Evolutionary conservation across 2,329 filamentous ascomycete species (phyloP), one percentile per base, ranked within the genome.

Genomic region (Ceratocystiopsis minuta): DNA sequence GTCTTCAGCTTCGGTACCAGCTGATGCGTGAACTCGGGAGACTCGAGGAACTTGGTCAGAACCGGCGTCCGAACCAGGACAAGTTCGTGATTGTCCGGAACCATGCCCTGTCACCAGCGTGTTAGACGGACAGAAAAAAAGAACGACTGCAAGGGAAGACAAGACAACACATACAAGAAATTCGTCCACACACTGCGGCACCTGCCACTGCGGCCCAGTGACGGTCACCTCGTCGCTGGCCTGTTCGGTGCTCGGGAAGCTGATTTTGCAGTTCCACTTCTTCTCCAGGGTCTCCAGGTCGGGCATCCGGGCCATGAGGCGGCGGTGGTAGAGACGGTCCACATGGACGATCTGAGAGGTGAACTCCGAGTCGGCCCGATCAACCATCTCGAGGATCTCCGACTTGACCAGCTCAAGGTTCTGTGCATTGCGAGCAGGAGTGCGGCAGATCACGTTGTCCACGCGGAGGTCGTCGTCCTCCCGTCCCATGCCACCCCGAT

Each of bases 261-360:
- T 83, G 55, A 98, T 92, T 67, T 96, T 96, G 77, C 90, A 98
- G 60, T 96, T 96, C 80, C 87, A 96, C 63, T 94, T 95, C 69
- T 93, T 92, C 66, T 98, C 90, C 40, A 98, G 70, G 52, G 90
- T 84, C 50, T 96, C 88, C 44, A 98, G 85, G 55, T 95, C 84
- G 37, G 74, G 67, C 49, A 96, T 78, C 45, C 87, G 84, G 45
- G 83, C 74, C 56, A 98, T 80, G 46, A 98, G 75, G 61, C 94
- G 85, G 49, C 90, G 83, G 56, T 98, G 90, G 58, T 95, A 95
- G 44, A 98, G 69, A 41, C 90, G 83, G 57, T 96, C 88, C 53
- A 96, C 86, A 50, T 83, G 82, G 50, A 95, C 87, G 45, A 83
- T 83, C 60, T 95, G 87, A 16, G 85, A 86, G 28, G 92, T 92